Percentiles rank a stretch among this genome's conserved stretches.
Conservation (phyloP, 2,329 filamentous ascomycete species). For the Penicillium glabrum region DNA sequence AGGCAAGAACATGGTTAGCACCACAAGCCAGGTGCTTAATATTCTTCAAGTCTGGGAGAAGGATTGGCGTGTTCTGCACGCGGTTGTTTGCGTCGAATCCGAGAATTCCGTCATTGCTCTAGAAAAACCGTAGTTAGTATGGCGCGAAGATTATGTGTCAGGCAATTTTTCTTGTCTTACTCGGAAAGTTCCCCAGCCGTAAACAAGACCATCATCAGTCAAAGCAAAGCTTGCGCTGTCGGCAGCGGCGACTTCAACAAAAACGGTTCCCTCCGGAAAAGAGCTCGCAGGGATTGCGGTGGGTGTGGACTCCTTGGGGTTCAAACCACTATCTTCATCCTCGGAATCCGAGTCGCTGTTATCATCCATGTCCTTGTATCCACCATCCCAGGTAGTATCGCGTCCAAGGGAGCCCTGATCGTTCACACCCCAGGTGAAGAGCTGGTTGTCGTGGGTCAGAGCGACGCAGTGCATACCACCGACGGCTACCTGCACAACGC, state of each 20-base stretch:
- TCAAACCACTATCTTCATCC: conserved; percentile 55
- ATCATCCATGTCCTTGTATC: conserved; percentile 53
- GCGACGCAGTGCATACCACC: conserved; percentile 82
- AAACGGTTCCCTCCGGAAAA: conserved; percentile 56
- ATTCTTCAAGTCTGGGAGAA: conserved; percentile 54
- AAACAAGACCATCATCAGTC: conserved; percentile 60
- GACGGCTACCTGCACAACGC: conserved; percentile 72
- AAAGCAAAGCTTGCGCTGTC: conserved; percentile 62
- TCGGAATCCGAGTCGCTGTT: conserved; percentile 48
- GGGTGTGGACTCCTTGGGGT: conserved; percentile 57
- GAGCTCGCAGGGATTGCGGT: conserved; percentile 48
- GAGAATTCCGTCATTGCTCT: conserved; percentile 65
- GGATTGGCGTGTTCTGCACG: conserved; percentile 47
- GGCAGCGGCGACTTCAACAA: conserved; percentile 58
- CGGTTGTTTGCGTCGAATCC: conserved; percentile 53
- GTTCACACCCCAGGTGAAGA: conserved; percentile 85
- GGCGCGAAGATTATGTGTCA: background rate
- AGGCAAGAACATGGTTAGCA: conserved; percentile 58
- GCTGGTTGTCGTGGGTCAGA: conserved; percentile 75
- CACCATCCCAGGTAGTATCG: conserved; percentile 68
- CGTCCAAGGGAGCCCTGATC: conserved; percentile 79
- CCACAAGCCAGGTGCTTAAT: conserved; percentile 56
- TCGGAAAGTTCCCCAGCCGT: conserved; percentile 64
- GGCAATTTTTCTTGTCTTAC: conserved; percentile 33
- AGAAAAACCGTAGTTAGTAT: background rate